Conservation (phyloP, 441 rosid genomes). For the Gossypium gossypioides region DNA sequence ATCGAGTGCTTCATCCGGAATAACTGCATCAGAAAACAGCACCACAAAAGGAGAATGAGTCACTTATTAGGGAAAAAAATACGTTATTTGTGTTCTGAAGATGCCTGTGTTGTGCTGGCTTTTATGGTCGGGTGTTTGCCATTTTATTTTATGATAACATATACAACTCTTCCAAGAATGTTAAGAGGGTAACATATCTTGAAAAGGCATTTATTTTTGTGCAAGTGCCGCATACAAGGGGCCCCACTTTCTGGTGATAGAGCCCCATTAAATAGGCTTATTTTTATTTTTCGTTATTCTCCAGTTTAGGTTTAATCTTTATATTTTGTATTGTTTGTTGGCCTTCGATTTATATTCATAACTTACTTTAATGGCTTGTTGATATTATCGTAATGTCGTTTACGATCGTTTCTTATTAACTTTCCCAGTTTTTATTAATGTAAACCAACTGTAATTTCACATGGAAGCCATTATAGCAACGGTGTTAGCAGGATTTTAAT, state of each 20-base stretch:
- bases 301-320: conserved; percentile 16
- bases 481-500: conserved; percentile 6
- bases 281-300: conserved; percentile 13
- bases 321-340: conserved; percentile 2
- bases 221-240: conserved; percentile 33
- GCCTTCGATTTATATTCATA: conserved; percentile 10
- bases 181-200: conserved; percentile 7
- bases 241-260: conserved; percentile 14
- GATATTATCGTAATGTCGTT: conserved; percentile 2
- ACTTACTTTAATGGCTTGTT: not conserved
- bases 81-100: conserved; percentile 1
- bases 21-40: conserved; percentile 30
- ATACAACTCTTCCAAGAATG: not conserved
- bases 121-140: not conserved
- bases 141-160: not conserved
- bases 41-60: conserved; percentile 29
- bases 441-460: not conserved
- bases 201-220: conserved; percentile 43
- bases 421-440: not conserved
- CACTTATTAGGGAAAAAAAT: not conserved
- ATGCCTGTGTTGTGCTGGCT: conserved; percentile 12
- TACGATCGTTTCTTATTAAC: not conserved
- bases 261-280: conserved; percentile 24
- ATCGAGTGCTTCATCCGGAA: conserved; percentile 38
- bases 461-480: not conserved